Evolutionary conservation across 805 yeast genomes (phyloP).

Genomic region (Dipodascopsis tothii): DNA sequence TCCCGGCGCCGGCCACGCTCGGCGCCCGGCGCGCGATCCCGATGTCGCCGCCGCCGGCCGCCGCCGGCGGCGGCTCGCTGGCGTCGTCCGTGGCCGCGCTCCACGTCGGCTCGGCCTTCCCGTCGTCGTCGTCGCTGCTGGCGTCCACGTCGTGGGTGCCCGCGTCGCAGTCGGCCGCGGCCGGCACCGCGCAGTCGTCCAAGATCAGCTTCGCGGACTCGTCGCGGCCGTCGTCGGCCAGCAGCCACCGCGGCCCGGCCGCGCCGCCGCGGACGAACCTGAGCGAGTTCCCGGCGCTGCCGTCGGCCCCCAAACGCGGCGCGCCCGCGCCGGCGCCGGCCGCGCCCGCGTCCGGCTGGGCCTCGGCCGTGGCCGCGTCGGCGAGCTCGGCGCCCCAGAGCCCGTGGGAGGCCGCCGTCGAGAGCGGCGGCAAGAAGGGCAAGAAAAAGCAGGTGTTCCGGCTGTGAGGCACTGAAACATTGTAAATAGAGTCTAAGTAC

Average conservation of each 20-base stretch:
- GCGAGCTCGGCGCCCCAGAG: too few relatives aligned
- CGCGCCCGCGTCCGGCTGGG: background rate
- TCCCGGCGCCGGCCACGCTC: too few relatives aligned
- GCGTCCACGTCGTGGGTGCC: background rate
- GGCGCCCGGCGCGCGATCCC: too few relatives aligned
- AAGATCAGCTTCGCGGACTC: constrained; percentile 2
- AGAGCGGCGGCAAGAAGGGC: too few relatives aligned
- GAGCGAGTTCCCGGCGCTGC: constrained; percentile 20
- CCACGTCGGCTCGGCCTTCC: background rate
- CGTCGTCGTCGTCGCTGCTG: background rate
- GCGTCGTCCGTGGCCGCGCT: background rate
- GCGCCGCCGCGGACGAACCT: constrained; percentile 5
- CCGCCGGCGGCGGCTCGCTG: too few relatives aligned
- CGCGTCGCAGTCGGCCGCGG: background rate
- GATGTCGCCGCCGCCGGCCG: background rate
- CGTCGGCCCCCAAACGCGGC: constrained; percentile 3
- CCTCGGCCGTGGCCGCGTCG: too few relatives aligned
- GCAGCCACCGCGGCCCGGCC: background rate
- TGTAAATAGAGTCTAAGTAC: too few relatives aligned
- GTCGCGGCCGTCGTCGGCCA: constrained; percentile 1
- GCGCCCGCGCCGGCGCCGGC: background rate
- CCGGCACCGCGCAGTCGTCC: constrained; percentile 1
- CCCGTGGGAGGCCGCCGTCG: too few relatives aligned
- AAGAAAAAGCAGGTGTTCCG: too few relatives aligned
- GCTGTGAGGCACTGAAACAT: too few relatives aligned